A percentile compares a stretch with the other conserved stretches of the same genome.
Evolutionary conservation across 2,329 filamentous ascomycete genomes (phyloP).

Genomic region (Xylariomycetidae sp.): DNA sequence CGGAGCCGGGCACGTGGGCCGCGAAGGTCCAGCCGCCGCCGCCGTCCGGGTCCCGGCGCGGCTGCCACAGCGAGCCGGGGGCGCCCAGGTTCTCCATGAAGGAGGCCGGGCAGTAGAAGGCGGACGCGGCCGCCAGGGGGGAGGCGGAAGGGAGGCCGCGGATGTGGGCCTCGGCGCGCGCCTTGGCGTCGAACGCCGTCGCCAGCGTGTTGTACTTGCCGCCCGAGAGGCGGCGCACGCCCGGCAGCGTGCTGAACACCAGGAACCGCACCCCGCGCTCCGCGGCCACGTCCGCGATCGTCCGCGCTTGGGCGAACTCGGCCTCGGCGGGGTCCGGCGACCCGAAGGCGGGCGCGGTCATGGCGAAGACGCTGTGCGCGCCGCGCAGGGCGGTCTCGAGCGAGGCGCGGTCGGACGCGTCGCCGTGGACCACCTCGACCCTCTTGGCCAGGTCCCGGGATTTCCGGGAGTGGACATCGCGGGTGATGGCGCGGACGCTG

Average conservation of each 20-base stretch:
- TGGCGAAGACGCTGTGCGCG: constrained; percentile 41
- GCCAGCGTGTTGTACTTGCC: constrained; percentile 28
- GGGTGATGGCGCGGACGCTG: constrained; percentile 44
- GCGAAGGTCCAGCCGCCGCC: constrained; percentile 24
- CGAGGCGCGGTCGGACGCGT: constrained; percentile 32
- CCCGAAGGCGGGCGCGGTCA: constrained; percentile 34
- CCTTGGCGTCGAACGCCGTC: constrained; percentile 38
- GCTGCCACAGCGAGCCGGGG: no score
- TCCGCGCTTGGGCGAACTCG: constrained; percentile 28
- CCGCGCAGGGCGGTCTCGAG: constrained; percentile 34
- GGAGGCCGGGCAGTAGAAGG: constrained; percentile 34
- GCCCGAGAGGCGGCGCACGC: constrained; percentile 23
- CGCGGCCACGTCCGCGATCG: constrained; percentile 29
- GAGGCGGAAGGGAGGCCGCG: constrained; percentile 22
- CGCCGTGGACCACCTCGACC: constrained; percentile 32
- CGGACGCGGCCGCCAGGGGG: constrained; percentile 21
- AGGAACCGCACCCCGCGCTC: constrained; percentile 32
- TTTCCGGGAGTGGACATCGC: constrained; percentile 32
- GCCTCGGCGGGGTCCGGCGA: constrained; percentile 31
- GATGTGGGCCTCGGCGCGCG: constrained; percentile 31
- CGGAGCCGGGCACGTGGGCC: constrained; percentile 20
- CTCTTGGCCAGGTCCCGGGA: constrained; percentile 22
- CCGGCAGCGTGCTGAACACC: constrained; percentile 33
- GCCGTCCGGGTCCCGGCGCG: constrained; percentile 20
- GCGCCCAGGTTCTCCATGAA: constrained; percentile 43